A percentile compares a stretch with the other conserved stretches of the same genome.
Conservation (phyloP, 768 basidiomycete species). For the Trametopsis cervina region DNA sequence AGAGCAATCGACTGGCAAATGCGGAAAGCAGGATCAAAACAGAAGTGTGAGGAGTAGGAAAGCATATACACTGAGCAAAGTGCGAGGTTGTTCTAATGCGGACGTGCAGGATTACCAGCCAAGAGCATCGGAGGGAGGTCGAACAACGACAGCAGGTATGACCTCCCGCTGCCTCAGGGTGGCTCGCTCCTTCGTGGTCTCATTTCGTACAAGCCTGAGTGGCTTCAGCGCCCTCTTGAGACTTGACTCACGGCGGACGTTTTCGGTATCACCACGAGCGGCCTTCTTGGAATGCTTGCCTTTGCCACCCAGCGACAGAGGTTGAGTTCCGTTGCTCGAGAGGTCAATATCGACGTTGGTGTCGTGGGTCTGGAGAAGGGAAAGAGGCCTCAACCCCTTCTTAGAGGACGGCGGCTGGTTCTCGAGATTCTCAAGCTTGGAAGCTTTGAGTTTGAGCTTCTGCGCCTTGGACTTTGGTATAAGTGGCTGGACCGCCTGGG, state of each 20-base stretch:
- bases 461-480: slow-evolving; percentile 48
- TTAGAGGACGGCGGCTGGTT: slow-evolving; percentile 7
- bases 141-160: slow-evolving; percentile 53
- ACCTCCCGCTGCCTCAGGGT: slow-evolving; percentile 47
- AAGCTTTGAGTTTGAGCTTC: slow-evolving; percentile 39
- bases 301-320: slow-evolving; percentile 35
- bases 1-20: slow-evolving; percentile 1
- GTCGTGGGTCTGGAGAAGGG: slow-evolving; percentile 56
- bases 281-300: slow-evolving; percentile 42
- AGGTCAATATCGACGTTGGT: slow-evolving; percentile 27
- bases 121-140: slow-evolving; percentile 47
- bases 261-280: slow-evolving; percentile 15
- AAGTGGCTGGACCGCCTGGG: slow-evolving; percentile 39
- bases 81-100: background rate
- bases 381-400: slow-evolving; percentile 48
- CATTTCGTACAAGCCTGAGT: slow-evolving; percentile 52
- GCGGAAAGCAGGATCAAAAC: background rate
- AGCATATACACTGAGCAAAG: background rate
- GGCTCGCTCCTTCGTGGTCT: slow-evolving; percentile 57
- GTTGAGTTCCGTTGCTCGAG: slow-evolving; percentile 34
- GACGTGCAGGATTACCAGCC: slow-evolving; percentile 35
- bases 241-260: slow-evolving; percentile 28
- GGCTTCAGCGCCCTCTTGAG: slow-evolving; percentile 48
- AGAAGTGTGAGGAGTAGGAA: background rate
- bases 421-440: slow-evolving; percentile 20